A percentile compares a stretch with the other conserved stretches of the same genome.
These are phyloP conservation scores for Rosa lucieae DNA, from an alignment of 306 rosid species.

Conservation along the genomic window DNA sequence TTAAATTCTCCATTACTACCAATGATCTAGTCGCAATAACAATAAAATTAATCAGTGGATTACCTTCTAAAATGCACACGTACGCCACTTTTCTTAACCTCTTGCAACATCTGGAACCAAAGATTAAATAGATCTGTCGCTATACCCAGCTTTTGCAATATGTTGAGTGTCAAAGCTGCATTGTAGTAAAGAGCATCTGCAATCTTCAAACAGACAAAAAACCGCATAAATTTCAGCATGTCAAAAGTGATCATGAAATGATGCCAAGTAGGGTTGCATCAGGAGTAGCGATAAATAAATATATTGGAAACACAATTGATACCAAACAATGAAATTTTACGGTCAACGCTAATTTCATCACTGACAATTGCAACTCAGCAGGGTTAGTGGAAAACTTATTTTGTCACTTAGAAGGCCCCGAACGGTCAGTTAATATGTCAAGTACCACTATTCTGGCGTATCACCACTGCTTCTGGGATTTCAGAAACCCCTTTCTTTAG, in stretches of 20 bases:
- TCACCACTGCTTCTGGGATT: background rate
- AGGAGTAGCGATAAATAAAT: background rate
- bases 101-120: slow-evolving; percentile 90
- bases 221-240: slow-evolving; percentile 16
- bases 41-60: background rate
- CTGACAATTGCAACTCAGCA: background rate
- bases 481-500: background rate
- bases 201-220: slow-evolving; percentile 45
- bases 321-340: background rate
- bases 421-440: background rate
- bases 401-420: background rate
- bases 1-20: slow-evolving; percentile 14
- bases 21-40: background rate
- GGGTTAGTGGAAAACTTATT: background rate
- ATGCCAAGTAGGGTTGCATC: background rate
- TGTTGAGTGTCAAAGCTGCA: slow-evolving; percentile 65
- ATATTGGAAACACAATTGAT: background rate
- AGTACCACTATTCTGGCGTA: background rate
- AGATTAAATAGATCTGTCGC: slow-evolving; percentile 81
- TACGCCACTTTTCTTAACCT: slow-evolving; percentile 75
- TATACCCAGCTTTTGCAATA: slow-evolving; percentile 76
- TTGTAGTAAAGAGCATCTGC: slow-evolving; percentile 94
- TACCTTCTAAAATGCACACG: slow-evolving; percentile 81
- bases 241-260: slow-evolving; percentile 8
- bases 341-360: background rate